These are phyloP conservation scores for Lathyrus aphaca DNA, from an alignment of 306 rosid species.

Conservation along the genomic window DNA sequence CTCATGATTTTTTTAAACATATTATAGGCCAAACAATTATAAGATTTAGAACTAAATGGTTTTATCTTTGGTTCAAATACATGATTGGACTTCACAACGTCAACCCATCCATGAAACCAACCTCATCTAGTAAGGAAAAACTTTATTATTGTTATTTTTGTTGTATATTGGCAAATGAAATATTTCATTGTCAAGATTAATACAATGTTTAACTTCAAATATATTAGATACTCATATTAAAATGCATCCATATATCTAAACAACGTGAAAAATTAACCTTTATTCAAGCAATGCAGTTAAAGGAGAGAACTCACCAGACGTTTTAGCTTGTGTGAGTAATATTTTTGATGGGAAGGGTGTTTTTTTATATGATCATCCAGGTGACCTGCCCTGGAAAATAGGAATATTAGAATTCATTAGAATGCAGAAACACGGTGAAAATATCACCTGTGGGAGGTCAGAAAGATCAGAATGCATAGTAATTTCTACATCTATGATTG, in stretches of 20 bases:
- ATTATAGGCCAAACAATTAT: neutral
- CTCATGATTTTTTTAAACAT: no score
- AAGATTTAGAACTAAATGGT: neutral
- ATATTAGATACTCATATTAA: conserved; percentile 22
- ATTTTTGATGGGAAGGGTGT: conserved; percentile 66
- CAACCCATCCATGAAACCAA: neutral
- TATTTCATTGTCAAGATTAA: conserved; percentile 22
- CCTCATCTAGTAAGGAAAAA: conserved; percentile 1
- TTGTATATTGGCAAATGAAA: conserved; percentile 13
- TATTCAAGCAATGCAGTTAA: conserved; percentile 26
- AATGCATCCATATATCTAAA: conserved; percentile 23
- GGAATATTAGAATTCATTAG: conserved; percentile 27
- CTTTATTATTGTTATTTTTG: conserved; percentile 15
- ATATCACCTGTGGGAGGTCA: conserved; percentile 15
- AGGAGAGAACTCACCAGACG: conserved; percentile 65
- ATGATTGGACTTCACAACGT: neutral
- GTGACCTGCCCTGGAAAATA: conserved; percentile 79
- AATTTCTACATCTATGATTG: conserved; percentile 14
- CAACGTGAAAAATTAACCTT: conserved; percentile 5
- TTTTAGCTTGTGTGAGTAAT: conserved; percentile 82
- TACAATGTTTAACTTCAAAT: conserved; percentile 11
- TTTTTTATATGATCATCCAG: conserved; percentile 71
- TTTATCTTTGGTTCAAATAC: neutral
- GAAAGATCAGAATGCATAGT: conserved; percentile 33
- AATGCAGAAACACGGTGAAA: conserved; percentile 10